phyloP scores from a whole-genome alignment of 2,329 filamentous ascomycete species.

The Stachybotrys echinatus region DNA sequence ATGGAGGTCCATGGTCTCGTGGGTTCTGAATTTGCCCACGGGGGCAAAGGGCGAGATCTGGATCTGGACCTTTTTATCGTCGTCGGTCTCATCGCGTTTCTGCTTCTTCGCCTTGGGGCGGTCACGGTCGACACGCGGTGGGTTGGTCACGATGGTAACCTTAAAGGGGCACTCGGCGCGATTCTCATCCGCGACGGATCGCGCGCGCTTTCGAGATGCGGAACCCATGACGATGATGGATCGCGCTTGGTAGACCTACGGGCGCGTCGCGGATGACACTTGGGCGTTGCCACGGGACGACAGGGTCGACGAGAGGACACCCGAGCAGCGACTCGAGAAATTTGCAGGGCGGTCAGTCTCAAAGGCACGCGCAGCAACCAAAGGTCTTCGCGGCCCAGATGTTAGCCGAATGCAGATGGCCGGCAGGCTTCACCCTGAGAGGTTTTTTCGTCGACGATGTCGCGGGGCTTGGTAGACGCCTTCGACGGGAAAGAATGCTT shows the following conservation, averaged over 20 bases:
- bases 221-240: conserved; percentile 14
- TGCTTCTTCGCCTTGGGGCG: conserved; percentile 40
- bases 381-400: neutral
- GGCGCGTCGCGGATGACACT: neutral
- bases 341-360: neutral
- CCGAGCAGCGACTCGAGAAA: neutral
- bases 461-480: conserved; percentile 3
- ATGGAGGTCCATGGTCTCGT: conserved; percentile 49
- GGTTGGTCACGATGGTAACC: conserved; percentile 26
- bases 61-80: conserved; percentile 38
- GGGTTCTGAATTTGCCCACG: conserved; percentile 47
- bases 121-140: conserved; percentile 23
- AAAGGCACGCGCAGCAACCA: neutral
- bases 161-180: conserved; percentile 53
- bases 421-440: conserved; percentile 22
- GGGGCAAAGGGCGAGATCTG: conserved; percentile 52
- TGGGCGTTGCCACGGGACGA: neutral
- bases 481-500: conserved; percentile 7
- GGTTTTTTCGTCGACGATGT: conserved; percentile 18
- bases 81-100: conserved; percentile 41
- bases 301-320: neutral
- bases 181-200: conserved; percentile 37
- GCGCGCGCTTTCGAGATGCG: conserved; percentile 45
- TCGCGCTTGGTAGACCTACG: neutral
- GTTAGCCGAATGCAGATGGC: neutral